These are phyloP conservation scores for Penicillium sp. DNA, from an alignment of 2,329 filamentous ascomycete species.

Conservation along the genomic window DNA sequence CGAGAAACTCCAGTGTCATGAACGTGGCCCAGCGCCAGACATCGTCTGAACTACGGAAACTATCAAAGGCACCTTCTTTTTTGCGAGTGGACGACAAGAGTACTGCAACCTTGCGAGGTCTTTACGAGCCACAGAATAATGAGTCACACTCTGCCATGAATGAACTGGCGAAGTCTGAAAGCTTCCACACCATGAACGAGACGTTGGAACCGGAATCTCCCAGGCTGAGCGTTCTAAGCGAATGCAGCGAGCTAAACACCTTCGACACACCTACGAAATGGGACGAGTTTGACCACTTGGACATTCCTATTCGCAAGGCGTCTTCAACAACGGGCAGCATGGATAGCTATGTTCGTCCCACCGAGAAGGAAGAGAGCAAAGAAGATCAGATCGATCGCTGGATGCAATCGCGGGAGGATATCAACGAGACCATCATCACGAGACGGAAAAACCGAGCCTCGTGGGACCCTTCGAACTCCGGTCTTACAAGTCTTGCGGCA, in stretches of 20 bases:
- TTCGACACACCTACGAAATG: slow-evolving; percentile 27
- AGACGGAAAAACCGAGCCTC: slow-evolving; percentile 19
- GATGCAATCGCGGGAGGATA: slow-evolving; percentile 30
- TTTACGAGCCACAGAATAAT: slow-evolving; percentile 35
- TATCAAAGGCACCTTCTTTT: slow-evolving; percentile 43
- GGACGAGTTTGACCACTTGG: slow-evolving; percentile 27
- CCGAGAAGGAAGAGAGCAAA: slow-evolving; percentile 20
- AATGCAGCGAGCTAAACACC: slow-evolving; percentile 46
- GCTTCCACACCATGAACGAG: slow-evolving; percentile 39
- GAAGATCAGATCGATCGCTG: slow-evolving; percentile 34
- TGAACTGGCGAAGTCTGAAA: slow-evolving; percentile 37
- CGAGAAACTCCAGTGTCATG: slow-evolving; percentile 21
- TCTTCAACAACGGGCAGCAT: slow-evolving; percentile 13
- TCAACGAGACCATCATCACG: slow-evolving; percentile 18
- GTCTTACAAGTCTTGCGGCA: slow-evolving; percentile 23
- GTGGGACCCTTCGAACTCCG: slow-evolving; percentile 24
- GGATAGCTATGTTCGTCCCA: slow-evolving; percentile 18
- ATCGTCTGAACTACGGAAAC: slow-evolving; percentile 28
- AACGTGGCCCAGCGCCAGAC: slow-evolving; percentile 14
- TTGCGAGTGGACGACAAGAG: slow-evolving; percentile 38
- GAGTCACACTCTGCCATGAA: slow-evolving; percentile 29
- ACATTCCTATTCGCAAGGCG: slow-evolving; percentile 32
- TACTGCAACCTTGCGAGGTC: slow-evolving; percentile 42
- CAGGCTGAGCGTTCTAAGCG: slow-evolving; percentile 46
- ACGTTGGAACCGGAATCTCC: slow-evolving; percentile 40